These are phyloP conservation scores for Funneliformis caledonium DNA, from an alignment of 371 early-diverging fungal species.

Conservation along the genomic window DNA sequence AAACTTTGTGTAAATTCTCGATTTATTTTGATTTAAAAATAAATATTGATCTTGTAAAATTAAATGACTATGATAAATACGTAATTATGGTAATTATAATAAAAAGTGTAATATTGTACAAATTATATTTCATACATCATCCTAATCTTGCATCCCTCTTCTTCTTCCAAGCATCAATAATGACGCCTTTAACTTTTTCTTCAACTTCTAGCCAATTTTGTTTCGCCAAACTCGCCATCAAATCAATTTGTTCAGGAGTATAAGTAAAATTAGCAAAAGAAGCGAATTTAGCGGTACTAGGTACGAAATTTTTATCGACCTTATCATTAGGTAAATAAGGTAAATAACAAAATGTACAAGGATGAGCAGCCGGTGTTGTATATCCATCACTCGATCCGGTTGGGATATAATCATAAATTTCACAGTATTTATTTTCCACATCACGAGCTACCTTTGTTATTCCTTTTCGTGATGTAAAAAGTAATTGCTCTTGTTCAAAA, in stretches of 20 bases:
- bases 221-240: slow-evolving; percentile 15
- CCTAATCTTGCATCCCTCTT: slow-evolving; percentile 26
- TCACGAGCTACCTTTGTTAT: neutral
- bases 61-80: too few relatives aligned
- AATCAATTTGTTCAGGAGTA: slow-evolving; percentile 29
- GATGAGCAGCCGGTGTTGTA: neutral
- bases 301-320: slow-evolving; percentile 25
- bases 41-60: too few relatives aligned
- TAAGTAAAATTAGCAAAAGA: slow-evolving; percentile 30
- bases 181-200: slow-evolving; percentile 25
- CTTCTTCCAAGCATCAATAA: slow-evolving; percentile 29
- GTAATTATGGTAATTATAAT: too few relatives aligned
- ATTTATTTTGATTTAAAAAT: too few relatives aligned
- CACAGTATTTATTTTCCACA: slow-evolving; percentile 16
- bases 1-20: too few relatives aligned
- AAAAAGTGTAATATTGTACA: neutral
- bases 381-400: slow-evolving; percentile 15
- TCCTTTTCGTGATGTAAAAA: slow-evolving; percentile 7
- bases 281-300: slow-evolving; percentile 8
- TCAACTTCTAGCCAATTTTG: slow-evolving; percentile 34
- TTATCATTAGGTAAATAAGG: slow-evolving; percentile 29
- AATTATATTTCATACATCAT: neutral
- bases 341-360: slow-evolving; percentile 15
- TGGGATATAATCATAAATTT: slow-evolving; percentile 35
- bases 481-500: slow-evolving; percentile 44